Percentiles rank a stretch among this genome's conserved stretches.
phyloP scores from a whole-genome alignment of 2,329 filamentous ascomycete species.

The Verticillium isaacii region DNA sequence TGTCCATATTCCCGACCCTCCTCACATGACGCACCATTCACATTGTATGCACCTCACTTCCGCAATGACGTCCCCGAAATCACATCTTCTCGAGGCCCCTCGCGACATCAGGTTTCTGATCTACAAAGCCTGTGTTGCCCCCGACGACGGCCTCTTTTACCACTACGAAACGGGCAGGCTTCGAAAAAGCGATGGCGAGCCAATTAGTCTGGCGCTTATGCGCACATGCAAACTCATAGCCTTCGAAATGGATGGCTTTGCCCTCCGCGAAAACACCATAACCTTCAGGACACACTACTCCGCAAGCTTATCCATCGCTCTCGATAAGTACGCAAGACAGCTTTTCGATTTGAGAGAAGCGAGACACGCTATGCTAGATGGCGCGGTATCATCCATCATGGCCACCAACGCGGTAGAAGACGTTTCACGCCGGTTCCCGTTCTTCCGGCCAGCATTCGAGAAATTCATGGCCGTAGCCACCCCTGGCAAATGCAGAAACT shows the following conservation, averaged over 20 bases:
- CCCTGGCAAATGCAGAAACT: too few relatives aligned
- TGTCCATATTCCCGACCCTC: too few relatives aligned
- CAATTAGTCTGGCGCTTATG: constrained; percentile 2
- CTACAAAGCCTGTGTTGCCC: background rate
- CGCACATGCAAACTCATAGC: background rate
- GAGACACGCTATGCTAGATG: too few relatives aligned
- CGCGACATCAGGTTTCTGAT: background rate
- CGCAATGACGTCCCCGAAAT: background rate
- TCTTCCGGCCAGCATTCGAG: too few relatives aligned
- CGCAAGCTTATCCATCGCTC: background rate
- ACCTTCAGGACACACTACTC: constrained; percentile 1
- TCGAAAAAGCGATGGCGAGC: background rate
- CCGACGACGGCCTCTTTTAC: background rate
- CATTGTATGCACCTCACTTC: too few relatives aligned
- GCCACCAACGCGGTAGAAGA: too few relatives aligned
- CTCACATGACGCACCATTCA: too few relatives aligned
- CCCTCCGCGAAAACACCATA: background rate
- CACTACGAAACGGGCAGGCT: background rate
- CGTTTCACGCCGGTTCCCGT: too few relatives aligned
- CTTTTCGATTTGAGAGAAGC: rapidly evolving
- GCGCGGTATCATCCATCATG: too few relatives aligned
- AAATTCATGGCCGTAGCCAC: too few relatives aligned
- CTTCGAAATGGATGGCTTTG: constrained; percentile 1
- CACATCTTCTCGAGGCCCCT: background rate
- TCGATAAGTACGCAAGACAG: background rate